Conservation (phyloP, 2,329 filamentous ascomycete species). For the Calonectria hongkongensis region DNA sequence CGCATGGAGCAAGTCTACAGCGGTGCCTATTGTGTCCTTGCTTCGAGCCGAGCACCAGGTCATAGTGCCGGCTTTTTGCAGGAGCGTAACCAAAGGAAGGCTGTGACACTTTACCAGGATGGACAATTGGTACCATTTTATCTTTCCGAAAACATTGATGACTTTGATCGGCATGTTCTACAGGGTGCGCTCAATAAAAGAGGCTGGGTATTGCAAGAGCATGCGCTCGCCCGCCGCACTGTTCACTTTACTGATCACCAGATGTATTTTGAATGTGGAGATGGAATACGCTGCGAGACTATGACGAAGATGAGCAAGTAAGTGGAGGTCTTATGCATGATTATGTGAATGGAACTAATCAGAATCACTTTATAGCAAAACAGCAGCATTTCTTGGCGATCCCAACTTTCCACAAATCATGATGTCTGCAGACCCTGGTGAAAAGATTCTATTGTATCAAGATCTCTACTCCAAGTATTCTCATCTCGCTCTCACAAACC, state of each 20-base stretch:
- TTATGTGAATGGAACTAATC: not conserved
- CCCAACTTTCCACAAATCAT: not conserved
- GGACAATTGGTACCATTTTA: not conserved
- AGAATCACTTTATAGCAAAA: not conserved
- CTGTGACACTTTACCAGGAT: not conserved
- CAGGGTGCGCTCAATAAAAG: constrained; percentile 55
- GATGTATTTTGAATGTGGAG: constrained; percentile 63
- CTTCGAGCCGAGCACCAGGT: no score
- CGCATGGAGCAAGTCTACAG: no score
- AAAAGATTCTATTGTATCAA: no score
- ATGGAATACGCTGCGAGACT: constrained; percentile 55
- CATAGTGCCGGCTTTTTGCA: no score
- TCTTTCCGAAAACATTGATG: constrained; percentile 1
- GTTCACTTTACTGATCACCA: constrained; percentile 61
- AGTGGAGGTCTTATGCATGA: not conserved
- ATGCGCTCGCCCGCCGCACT: constrained; percentile 59
- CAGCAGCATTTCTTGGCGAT: not conserved
- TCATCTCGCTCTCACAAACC: no score
- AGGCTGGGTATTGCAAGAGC: constrained; percentile 65
- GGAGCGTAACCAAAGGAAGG: no score
- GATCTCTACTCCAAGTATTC: no score
- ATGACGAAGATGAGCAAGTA: constrained; percentile 3
- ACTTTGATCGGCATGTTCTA: constrained; percentile 53
- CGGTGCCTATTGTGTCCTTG: no score
- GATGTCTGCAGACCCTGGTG: no score